phyloP scores from a whole-genome alignment of 139 green algal species.

The Chlamydomonas eustigma region DNA sequence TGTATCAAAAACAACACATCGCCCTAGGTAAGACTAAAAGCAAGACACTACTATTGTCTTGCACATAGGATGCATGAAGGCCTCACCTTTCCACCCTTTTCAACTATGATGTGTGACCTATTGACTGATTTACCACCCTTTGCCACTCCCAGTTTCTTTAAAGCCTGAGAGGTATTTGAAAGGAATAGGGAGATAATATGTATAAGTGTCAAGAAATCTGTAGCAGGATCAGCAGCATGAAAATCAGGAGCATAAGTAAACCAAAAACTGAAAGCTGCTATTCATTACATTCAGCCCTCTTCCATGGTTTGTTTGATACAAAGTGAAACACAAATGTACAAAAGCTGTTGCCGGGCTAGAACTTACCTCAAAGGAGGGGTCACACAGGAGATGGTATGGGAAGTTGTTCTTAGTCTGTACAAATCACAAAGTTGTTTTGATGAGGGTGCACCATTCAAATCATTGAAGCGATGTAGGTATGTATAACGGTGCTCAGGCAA shows the following conservation, averaged over 20 bases:
- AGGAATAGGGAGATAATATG: background rate
- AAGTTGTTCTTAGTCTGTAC: conserved; percentile 11
- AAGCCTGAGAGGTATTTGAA: conserved; percentile 3
- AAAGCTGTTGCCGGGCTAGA: no score
- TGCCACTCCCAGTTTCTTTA: conserved; percentile 29
- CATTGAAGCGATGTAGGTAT: no score
- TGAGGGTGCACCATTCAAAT: no score
- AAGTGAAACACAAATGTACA: no score
- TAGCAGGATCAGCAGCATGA: background rate
- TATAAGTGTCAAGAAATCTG: background rate
- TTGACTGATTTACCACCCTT: conserved; percentile 28
- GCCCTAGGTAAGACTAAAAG: no score
- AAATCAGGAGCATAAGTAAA: background rate
- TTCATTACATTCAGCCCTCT: background rate
- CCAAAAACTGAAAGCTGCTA: background rate
- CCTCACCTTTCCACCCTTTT: conserved; percentile 34
- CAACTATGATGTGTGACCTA: conserved; percentile 35
- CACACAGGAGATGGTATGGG: conserved; percentile 29
- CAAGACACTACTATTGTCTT: no score
- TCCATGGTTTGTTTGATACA: background rate
- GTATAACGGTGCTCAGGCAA: no score
- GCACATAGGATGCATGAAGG: no score
- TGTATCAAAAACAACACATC: no score
- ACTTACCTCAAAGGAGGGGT: conserved; percentile 15
- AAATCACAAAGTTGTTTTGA: no score